Conservation (phyloP, 345 rosid genomes). For the Microthlaspi erraticum region DNA sequence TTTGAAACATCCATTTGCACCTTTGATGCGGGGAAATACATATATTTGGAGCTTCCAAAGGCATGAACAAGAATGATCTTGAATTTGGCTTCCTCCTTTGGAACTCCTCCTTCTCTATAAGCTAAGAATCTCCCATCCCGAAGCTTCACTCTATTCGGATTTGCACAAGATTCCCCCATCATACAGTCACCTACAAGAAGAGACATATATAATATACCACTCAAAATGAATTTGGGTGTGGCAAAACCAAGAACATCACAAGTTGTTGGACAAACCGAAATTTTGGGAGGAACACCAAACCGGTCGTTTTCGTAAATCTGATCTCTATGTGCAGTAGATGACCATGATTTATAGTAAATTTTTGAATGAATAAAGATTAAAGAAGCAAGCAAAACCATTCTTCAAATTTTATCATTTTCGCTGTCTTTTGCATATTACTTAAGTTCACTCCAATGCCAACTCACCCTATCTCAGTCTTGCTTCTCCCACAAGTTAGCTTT, state of each 20-base stretch:
- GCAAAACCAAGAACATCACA: neutral
- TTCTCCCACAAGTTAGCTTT: slow-evolving; percentile 27
- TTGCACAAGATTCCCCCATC: neutral
- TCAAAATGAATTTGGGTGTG: neutral
- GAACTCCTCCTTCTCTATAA: slow-evolving; percentile 59
- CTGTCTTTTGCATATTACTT: neutral
- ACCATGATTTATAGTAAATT: slow-evolving; percentile 10
- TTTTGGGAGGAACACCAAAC: neutral
- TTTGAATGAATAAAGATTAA: slow-evolving; percentile 7
- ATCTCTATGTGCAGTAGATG: slow-evolving; percentile 18
- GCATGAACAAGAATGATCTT: slow-evolving; percentile 73
- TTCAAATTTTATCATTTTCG: neutral
- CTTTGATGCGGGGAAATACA: slow-evolving; percentile 46
- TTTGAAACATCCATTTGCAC: neutral
- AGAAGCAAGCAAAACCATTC: slow-evolving; percentile 5
- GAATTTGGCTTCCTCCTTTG: slow-evolving; percentile 56
- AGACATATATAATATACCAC: neutral
- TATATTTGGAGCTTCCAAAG: slow-evolving; percentile 78
- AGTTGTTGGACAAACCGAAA: neutral
- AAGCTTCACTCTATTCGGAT: slow-evolving; percentile 4
- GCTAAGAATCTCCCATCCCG: slow-evolving; percentile 12
- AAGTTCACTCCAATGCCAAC: slow-evolving; percentile 18
- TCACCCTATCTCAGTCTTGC: slow-evolving; percentile 23
- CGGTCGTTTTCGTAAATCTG: neutral
- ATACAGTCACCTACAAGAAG: neutral